Evolutionary conservation across 1,284 basidiomycete genomes (phyloP).

Genomic region (Ganoderma sinense): DNA sequence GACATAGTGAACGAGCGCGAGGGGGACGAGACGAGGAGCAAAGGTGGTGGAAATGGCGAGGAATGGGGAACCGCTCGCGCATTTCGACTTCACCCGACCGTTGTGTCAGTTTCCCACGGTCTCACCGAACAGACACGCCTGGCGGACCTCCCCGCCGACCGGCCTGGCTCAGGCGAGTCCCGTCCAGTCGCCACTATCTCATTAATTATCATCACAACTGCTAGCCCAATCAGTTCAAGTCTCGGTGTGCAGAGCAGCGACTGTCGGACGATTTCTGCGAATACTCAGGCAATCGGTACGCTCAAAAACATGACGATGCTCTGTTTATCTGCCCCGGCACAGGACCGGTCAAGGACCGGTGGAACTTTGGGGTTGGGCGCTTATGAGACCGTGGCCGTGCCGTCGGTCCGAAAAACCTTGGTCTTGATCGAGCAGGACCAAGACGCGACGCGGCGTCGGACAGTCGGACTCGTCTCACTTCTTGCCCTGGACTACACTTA

Average conservation of each 20-base stretch:
- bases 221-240: not conserved
- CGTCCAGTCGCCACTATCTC: constrained; percentile 12
- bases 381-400: not conserved
- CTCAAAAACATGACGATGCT: no score
- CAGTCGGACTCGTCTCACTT: not conserved
- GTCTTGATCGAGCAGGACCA: not conserved
- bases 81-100: constrained; percentile 30
- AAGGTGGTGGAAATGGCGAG: constrained; percentile 21
- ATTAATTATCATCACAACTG: not conserved
- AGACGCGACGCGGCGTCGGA: no score
- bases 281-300: not conserved
- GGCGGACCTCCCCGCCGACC: constrained; percentile 13
- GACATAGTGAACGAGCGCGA: constrained; percentile 35
- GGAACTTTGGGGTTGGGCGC: not conserved
- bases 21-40: constrained; percentile 10
- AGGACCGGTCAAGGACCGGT: no score
- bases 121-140: constrained; percentile 26
- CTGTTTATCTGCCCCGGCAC: no score
- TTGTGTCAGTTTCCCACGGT: constrained; percentile 31
- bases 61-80: constrained; percentile 16
- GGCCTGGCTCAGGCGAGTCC: constrained; percentile 16
- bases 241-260: not conserved
- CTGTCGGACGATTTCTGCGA: not conserved
- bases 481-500: not conserved
- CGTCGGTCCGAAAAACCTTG: not conserved